Conservation (phyloP, 108 stramenopile species). For the Cyclotella atomus region DNA sequence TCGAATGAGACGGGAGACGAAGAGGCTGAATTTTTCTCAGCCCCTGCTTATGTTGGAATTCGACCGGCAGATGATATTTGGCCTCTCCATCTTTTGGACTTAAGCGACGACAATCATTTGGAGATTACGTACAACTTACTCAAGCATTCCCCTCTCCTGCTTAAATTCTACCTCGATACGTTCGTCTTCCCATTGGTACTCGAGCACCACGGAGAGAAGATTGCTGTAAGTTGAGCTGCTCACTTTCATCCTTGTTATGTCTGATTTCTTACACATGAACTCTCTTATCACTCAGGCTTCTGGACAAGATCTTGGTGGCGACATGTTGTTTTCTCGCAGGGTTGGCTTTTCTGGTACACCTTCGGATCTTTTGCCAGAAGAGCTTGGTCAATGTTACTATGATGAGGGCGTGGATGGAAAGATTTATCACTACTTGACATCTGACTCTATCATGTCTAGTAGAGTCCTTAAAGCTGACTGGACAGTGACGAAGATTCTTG, state of each 20-base stretch:
- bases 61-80: slow-evolving; percentile 93
- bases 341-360: slow-evolving; percentile 99
- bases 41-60: slow-evolving; percentile 54
- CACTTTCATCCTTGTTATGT: no score
- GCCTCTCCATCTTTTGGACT: slow-evolving; percentile 97
- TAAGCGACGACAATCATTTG: slow-evolving; percentile 96
- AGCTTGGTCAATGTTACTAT: slow-evolving; percentile 96
- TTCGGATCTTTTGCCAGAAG: slow-evolving; percentile 96
- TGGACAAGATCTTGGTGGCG: slow-evolving; percentile 98
- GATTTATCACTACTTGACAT: slow-evolving; percentile 92
- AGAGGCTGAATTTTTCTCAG: slow-evolving; percentile 51
- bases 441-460: slow-evolving; percentile 83
- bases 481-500: slow-evolving; percentile 80
- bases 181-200: slow-evolving; percentile 93
- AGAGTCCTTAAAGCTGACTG: slow-evolving; percentile 72
- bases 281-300: slow-evolving; percentile 59
- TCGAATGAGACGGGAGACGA: slow-evolving; percentile 40
- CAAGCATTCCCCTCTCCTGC: slow-evolving; percentile 81
- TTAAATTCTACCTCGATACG: slow-evolving; percentile 89
- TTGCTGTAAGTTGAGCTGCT: slow-evolving; percentile 65
- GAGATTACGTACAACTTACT: slow-evolving; percentile 90
- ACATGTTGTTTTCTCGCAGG: slow-evolving; percentile 93
- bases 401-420: slow-evolving; percentile 97
- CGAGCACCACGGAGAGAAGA: slow-evolving; percentile 95
- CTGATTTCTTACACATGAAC: neutral